Base-by-base conservation (phyloP, 73 alveolate species). In the Tetrahymena thermophila region DNA sequence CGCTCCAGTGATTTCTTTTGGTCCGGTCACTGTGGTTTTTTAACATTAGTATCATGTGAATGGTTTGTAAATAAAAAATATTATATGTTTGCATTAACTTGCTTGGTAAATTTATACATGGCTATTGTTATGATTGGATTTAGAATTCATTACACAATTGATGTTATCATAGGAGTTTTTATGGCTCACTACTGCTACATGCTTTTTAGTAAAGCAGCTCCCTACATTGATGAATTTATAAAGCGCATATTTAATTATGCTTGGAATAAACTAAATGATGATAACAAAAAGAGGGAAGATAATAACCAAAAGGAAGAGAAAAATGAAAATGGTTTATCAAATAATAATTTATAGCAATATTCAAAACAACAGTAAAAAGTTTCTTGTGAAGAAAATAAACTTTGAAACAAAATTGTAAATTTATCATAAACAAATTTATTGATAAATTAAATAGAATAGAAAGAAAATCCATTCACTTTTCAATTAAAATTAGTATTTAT, bases 11-110 rank as follows among this genome's bases (percentile, higher is more conserved):
- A 98, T 94, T 98, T 98, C 96, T 98, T 98, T 95, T 98, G 84
- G 94, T 97, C 99, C 35, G 99, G 99, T 1, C 99, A 98, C 95
- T 96, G 97, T n/a, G 99, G 99, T 50, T 95, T 97, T 43, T 97
- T 98, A 38, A 93, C 96, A 37, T 83, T 98, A 23, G 93, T 95
- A 35, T 57, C 84, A 85, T 84, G 96, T 57, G 99, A 97, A 94
- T 43, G 83, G 57, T 85, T 97, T 96, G 96, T 43, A 93, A 71
- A 96, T 96, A 96, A 43, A 57, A 31, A 96, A 96, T 93, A 96
- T 23, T 42, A 85, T 23, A 85, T 38, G 84, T 43, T 85, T 28
- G 57, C 57, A 97, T 15, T 96, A 21, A 94, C 96, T 38, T 42
- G 44, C 19, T 34, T 97, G 25, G 97, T 97, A n/a, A 50, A 93